These are phyloP conservation scores for Myriosclerotinia duriaeana DNA, from an alignment of 2,329 filamentous ascomycete species.

Conservation along the genomic window DNA sequence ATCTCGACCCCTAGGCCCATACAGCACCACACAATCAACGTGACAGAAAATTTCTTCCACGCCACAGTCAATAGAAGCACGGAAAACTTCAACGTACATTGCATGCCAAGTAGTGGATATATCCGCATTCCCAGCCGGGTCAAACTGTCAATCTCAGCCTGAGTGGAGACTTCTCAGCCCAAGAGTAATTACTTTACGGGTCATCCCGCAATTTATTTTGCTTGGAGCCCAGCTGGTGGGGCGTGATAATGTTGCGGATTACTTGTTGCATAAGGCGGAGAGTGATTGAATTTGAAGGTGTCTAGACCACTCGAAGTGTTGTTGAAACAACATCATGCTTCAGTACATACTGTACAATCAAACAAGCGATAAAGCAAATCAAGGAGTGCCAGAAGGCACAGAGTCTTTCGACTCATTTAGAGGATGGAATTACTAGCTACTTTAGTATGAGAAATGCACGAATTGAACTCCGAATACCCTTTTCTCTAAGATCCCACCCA, in stretches of 20 bases:
- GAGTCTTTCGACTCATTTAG: slow-evolving; percentile 20
- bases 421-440: slow-evolving; percentile 19
- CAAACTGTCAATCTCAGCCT: neutral
- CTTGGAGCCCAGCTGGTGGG: slow-evolving; percentile 8
- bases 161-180: slow-evolving; percentile 11
- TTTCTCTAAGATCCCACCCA: slow-evolving; percentile 8
- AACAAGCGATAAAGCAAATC: neutral
- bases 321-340: neutral
- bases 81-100: slow-evolving; percentile 17
- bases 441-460: neutral
- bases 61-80: neutral
- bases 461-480: slow-evolving; percentile 10
- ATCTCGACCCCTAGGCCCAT: neutral
- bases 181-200: neutral
- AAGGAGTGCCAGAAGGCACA: slow-evolving; percentile 12
- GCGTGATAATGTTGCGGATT: slow-evolving; percentile 1
- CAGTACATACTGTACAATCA: neutral
- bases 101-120: slow-evolving; percentile 2
- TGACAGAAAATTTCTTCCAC: neutral
- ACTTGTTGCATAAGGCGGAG: neutral
- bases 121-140: neutral
- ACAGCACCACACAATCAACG: neutral
- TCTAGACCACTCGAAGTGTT: neutral
- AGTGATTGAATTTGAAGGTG: neutral
- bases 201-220: neutral